Conservation (phyloP, 2,329 filamentous ascomycete genomes). For the Colletotrichum orbiculare region DNA sequence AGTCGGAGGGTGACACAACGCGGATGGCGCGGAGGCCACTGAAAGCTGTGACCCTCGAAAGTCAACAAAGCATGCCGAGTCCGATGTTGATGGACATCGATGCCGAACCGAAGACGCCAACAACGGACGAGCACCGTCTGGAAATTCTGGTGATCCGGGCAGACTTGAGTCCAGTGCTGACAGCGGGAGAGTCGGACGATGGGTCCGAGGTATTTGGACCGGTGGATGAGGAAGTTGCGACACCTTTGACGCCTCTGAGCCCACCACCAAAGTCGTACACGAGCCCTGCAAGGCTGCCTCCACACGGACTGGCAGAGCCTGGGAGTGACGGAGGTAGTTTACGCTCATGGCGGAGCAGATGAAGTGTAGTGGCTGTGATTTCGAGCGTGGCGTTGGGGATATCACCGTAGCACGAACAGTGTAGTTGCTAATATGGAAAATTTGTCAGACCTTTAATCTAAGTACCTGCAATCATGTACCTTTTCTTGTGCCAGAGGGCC, state of each 20-base stretch:
- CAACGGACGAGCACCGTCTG: background rate
- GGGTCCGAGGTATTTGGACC: conserved; percentile 11
- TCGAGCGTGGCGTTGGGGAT: conserved; percentile 9
- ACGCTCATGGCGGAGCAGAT: background rate
- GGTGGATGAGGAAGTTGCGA: conserved; percentile 17
- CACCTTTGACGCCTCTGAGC: conserved; percentile 31
- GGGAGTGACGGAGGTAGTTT: too few species aligned
- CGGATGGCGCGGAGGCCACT: conserved; percentile 5
- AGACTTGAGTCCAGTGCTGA: conserved; percentile 13
- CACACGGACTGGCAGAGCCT: background rate
- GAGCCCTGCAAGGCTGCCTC: conserved; percentile 8
- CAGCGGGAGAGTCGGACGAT: conserved; percentile 27
- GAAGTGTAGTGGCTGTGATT: background rate
- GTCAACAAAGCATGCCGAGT: conserved; percentile 18
- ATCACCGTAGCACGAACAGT: background rate
- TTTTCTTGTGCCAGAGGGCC: too few species aligned
- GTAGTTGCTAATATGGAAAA: too few species aligned
- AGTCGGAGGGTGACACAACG: background rate
- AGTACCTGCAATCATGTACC: too few species aligned
- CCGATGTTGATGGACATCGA: conserved; percentile 1
- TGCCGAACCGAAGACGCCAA: conserved; percentile 6
- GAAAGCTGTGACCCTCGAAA: conserved; percentile 12
- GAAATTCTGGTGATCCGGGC: background rate
- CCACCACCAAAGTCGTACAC: conserved; percentile 24
- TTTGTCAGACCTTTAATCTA: too few species aligned